Base-by-base conservation (phyloP, 73 alveolate genomes). In the Breviolum minutum region DNA sequence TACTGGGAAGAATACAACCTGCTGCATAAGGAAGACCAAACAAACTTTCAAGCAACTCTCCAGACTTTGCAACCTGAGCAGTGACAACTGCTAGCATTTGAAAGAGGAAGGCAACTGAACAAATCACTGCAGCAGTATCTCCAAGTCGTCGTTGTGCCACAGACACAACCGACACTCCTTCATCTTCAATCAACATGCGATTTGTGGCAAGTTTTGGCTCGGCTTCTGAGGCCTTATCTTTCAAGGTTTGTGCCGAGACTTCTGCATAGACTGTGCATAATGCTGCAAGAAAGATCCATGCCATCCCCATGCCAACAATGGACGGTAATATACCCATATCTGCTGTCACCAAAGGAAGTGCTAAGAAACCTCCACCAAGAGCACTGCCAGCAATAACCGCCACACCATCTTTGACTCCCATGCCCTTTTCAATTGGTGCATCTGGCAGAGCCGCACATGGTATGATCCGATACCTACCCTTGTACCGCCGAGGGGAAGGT, bases 371-470 rank as follows among this genome's bases (percentile, higher is more conserved):
- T 16, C 98, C 98, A 7, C 98, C 98, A 6, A 92, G 66, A 64
- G 98, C 98, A 27, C 89, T 92, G 48, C 98, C 98, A 7, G 98
- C 98, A 80, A 92, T 92, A 68, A 92, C 83, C 27, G 98, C 98
- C 64, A 63, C 98, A 12, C 90, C 98, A 74, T 92, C 98, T 80
- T 61, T 83, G 22, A 83, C 92, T 61, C 92, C 92, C 92, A 83
- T 83, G 24, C 73, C 62, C 19, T 48, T 48, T 30, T 30, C 89
- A 27, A 6, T 22, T 68, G 77, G n/a, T 68, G 6, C 77, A 68
- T 68, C 77, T 68, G 77, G n/a, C 24, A 22, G 6, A 17, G 77
- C 17, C 77, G 24, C 77, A 68, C 77, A 17, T 68, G 17, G 77
- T 17, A 40, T 40, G 54, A 40, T 40, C 54, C 54, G 54, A 40